Evolutionary conservation across 2,329 filamentous ascomycete genomes (phyloP), one percentile per base, ranked within the genome.

Genomic region (Microsporum ferrugineum): DNA sequence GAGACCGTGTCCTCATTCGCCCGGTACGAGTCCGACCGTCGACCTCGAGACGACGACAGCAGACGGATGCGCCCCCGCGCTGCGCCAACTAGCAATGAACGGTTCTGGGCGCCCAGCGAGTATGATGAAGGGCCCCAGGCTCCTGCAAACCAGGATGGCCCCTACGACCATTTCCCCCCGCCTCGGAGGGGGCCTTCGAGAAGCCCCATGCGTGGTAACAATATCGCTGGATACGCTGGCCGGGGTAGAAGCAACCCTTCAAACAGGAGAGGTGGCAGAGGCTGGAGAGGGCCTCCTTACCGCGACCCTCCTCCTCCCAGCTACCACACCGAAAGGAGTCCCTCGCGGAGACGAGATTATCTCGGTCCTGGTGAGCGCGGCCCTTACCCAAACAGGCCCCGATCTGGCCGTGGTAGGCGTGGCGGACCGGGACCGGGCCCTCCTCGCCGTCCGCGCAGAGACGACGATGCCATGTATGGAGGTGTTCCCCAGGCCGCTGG

Each of bases 131-230:
- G 78, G 23, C 71, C 71, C 53, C 67, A 66, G 0, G 58, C 68
- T 1, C 64, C 68, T 12, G 70, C 71, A 43, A 72, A 78, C 31
- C 53, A 58, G 27, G 27, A 41, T 10, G 62, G 75, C 73, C n/a
- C 68, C 71, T 41, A 70, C 72, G 12, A 69, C 70, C 62, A 76
- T 75, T 10, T 82, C 79, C 63, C 77, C 72, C 2, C 74, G 78
- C 6, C 82, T 83, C 29, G 78, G 86, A 68, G 84, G 83, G 66
- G 79, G 78, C 5, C 82, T 80, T 65, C 76, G 75, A 2, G 71
- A 72, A 27, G 71, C 3, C 6, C 71, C 31, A 71, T 68, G 27
- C 17, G 17, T 23, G 73, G 71, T 4, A 71, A 73, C 58, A 70
- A 70, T 12, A 69, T 69, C 6, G 70, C 71, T 43, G 77, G 78